A percentile compares a stretch with the other conserved stretches of the same genome.
These are phyloP conservation scores for Heracleum sosnowskyi DNA, from an alignment of 129 eudicot species.

Conservation along the genomic window DNA sequence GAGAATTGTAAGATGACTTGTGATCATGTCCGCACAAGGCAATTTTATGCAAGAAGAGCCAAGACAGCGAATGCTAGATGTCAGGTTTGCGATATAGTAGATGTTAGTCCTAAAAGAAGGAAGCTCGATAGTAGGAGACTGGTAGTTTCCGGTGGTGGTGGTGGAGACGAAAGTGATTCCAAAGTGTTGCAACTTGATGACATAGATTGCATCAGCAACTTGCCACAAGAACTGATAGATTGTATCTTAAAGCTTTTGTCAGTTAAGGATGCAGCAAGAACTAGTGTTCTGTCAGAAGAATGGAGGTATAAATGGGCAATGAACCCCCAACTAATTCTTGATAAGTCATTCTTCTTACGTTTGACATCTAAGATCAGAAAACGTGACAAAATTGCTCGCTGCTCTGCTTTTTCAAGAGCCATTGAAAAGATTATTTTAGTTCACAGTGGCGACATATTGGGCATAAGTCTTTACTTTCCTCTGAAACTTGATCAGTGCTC, in stretches of 20 bases:
- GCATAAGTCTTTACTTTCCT: not conserved
- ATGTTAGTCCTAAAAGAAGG: no score
- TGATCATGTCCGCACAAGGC: no score
- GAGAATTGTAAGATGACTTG: no score
- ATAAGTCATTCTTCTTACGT: not conserved
- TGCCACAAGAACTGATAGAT: not conserved
- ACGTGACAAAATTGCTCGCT: not conserved
- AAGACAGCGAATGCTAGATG: no score
- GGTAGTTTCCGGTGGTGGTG: no score
- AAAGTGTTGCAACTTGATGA: constrained; percentile 58
- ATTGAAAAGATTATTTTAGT: not conserved
- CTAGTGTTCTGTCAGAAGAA: not conserved
- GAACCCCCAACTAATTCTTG: not conserved
- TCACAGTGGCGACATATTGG: not conserved
- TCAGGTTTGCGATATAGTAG: no score
- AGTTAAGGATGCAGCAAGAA: not conserved
- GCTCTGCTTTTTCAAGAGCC: not conserved
- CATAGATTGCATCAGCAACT: not conserved
- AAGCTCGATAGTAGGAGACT: no score
- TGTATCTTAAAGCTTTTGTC: not conserved
- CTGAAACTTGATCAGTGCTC: not conserved
- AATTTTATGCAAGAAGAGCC: no score
- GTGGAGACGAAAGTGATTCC: no score
- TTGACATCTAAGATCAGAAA: not conserved
- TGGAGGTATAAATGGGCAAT: not conserved